Percentiles rank a stretch among this genome's conserved stretches.
phyloP scores from a whole-genome alignment of 306 rosid species.

The Pueraria montana region DNA sequence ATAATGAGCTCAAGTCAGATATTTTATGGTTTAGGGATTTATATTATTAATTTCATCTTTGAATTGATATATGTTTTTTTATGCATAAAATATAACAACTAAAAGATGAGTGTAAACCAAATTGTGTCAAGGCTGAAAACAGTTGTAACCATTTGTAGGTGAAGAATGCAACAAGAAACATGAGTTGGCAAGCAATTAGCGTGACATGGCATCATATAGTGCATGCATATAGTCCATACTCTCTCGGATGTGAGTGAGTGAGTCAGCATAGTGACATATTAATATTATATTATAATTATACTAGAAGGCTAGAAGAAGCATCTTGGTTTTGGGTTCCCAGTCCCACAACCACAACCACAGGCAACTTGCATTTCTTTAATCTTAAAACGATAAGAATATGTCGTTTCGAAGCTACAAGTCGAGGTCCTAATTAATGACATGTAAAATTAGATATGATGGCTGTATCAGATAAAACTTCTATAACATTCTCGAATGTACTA shows the following conservation, averaged over 20 bases:
- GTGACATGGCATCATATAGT: too few relatives aligned
- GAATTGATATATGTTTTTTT: too few relatives aligned
- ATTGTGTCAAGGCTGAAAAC: too few relatives aligned
- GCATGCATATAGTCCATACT: neutral
- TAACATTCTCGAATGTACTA: slow-evolving; percentile 42
- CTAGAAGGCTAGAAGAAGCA: too few relatives aligned
- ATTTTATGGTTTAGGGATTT: neutral
- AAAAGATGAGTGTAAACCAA: too few relatives aligned
- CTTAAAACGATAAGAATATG: neutral
- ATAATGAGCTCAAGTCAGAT: neutral
- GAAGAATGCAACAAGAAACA: too few relatives aligned
- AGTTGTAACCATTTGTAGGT: too few relatives aligned
- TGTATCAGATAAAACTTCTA: slow-evolving; percentile 11
- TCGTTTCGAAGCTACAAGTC: neutral
- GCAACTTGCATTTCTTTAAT: neutral
- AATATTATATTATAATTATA: neutral
- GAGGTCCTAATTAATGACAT: neutral
- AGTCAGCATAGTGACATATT: neutral
- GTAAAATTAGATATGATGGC: neutral
- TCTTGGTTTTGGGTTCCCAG: neutral
- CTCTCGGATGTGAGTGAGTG: neutral
- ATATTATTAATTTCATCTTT: neutral
- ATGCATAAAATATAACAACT: too few relatives aligned
- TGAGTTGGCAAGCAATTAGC: too few relatives aligned
- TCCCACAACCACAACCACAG: neutral